Conservation (phyloP, 169 alveolate genomes). For the Plasmodium vinckei region DNA sequence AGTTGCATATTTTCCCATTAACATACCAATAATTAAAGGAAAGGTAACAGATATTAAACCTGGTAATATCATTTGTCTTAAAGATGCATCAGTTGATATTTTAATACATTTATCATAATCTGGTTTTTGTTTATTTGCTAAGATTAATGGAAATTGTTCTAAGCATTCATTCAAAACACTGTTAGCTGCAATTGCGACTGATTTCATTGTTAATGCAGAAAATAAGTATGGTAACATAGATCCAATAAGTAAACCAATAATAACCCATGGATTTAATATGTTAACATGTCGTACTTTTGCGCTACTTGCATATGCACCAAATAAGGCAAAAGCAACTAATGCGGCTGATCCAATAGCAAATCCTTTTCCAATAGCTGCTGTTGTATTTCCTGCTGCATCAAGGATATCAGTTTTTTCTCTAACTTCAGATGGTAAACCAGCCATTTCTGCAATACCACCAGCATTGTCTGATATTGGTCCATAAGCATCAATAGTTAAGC, state of each 20-base stretch:
- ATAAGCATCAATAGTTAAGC: slow-evolving; percentile 92
- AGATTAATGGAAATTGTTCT: slow-evolving; percentile 88
- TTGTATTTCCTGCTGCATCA: slow-evolving; percentile 95
- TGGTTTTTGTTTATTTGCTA: slow-evolving; percentile 86
- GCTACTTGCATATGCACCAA: slow-evolving; percentile 92
- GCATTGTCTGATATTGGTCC: slow-evolving; percentile 96
- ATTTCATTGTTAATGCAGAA: slow-evolving; percentile 92
- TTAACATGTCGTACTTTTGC: slow-evolving; percentile 82
- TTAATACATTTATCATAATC: slow-evolving; percentile 89
- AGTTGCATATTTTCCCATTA: slow-evolving; percentile 90
- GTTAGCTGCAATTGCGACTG: slow-evolving; percentile 93
- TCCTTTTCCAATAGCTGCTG: slow-evolving; percentile 95
- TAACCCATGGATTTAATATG: slow-evolving; percentile 88
- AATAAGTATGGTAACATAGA: slow-evolving; percentile 94
- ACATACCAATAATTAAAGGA: slow-evolving; percentile 87
- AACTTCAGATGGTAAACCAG: slow-evolving; percentile 89
- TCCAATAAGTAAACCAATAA: slow-evolving; percentile 90
- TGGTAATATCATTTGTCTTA: slow-evolving; percentile 91
- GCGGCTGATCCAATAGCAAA: slow-evolving; percentile 95
- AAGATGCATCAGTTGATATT: slow-evolving; percentile 89
- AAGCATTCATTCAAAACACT: slow-evolving; percentile 91
- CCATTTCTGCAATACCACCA: slow-evolving; percentile 95
- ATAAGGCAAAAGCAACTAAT: slow-evolving; percentile 91
- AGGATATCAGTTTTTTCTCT: slow-evolving; percentile 92
- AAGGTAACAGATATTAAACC: slow-evolving; percentile 88